Conservation (phyloP, 345 rosid genomes). For the Brassica napus region DNA sequence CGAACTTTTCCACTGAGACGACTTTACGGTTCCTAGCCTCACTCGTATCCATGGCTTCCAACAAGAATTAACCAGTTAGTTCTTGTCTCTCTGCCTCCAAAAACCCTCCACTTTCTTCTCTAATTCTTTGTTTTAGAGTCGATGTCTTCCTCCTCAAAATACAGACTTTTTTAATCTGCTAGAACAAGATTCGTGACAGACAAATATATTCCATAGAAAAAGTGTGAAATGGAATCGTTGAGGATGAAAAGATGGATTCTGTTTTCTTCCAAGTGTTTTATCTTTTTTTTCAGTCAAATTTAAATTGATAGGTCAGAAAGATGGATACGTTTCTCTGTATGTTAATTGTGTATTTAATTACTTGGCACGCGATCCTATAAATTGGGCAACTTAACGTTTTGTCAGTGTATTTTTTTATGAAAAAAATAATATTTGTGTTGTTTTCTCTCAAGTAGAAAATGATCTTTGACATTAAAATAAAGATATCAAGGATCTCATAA, state of each 20-base stretch:
- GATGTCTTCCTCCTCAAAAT: conserved; percentile 14
- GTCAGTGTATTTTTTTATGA: not conserved
- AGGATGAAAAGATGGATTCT: not conserved
- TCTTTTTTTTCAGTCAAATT: conserved; percentile 22
- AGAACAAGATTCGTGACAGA: conserved; percentile 25
- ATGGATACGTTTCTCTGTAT: conserved; percentile 29
- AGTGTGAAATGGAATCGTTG: conserved; percentile 27
- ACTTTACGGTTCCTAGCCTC: conserved; percentile 37
- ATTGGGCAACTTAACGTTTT: not conserved
- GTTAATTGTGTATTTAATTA: not conserved
- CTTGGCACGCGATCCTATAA: conserved; percentile 24
- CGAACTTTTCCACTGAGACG: conserved; percentile 30
- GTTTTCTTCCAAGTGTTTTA: not conserved
- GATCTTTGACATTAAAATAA: not conserved
- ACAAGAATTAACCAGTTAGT: not conserved
- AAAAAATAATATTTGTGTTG: not conserved
- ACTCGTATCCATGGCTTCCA: conserved; percentile 35
- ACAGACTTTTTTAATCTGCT: conserved; percentile 24
- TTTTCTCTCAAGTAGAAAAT: not conserved
- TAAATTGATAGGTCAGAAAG: conserved; percentile 12
- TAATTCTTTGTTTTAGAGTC: not conserved
- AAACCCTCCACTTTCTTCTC: conserved; percentile 24
- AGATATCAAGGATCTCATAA: not conserved
- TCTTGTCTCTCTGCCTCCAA: conserved; percentile 1
- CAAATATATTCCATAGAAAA: conserved; percentile 8